phyloP scores from a whole-genome alignment of 1,284 basidiomycete species.

The Apiotrichum veenhuisii region DNA sequence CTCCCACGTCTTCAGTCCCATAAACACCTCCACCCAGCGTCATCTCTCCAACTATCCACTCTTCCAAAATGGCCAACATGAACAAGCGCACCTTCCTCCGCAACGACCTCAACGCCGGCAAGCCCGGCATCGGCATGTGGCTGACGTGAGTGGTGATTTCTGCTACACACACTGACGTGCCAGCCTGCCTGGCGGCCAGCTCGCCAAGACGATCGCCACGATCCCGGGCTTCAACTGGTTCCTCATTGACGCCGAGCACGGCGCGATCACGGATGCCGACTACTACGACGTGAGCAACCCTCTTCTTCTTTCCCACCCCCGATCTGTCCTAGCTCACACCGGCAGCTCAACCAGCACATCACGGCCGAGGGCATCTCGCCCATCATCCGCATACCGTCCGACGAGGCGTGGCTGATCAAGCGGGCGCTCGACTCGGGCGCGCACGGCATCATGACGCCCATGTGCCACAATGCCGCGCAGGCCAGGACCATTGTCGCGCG shows the following conservation, averaged over 20 bases:
- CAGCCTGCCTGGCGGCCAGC: slow-evolving; percentile 7
- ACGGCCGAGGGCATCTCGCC: slow-evolving; percentile 27
- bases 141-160: slow-evolving; percentile 5
- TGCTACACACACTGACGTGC: background rate
- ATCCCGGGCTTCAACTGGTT: slow-evolving; percentile 28
- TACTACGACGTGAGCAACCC: slow-evolving; percentile 15
- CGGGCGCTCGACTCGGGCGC: slow-evolving; percentile 44
- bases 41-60: background rate
- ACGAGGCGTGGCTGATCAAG: slow-evolving; percentile 40
- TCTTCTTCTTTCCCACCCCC: background rate
- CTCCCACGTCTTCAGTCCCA: no score
- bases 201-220: slow-evolving; percentile 18
- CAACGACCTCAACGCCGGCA: slow-evolving; percentile 11
- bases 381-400: slow-evolving; percentile 37
- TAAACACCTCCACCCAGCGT: background rate
- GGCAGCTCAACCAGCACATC: slow-evolving; percentile 10
- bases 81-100: slow-evolving; percentile 14
- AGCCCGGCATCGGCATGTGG: slow-evolving; percentile 13
- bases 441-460: slow-evolving; percentile 39
- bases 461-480: slow-evolving; percentile 32
- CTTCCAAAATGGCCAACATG: slow-evolving; percentile 6
- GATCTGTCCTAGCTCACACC: background rate
- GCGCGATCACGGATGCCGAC: slow-evolving; percentile 24
- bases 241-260: slow-evolving; percentile 29
- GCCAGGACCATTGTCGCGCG: slow-evolving; percentile 15